These are phyloP conservation scores for Rhizophagus sp. DNA, from an alignment of 192 early-diverging fungal genomes.

Conservation along the genomic window DNA sequence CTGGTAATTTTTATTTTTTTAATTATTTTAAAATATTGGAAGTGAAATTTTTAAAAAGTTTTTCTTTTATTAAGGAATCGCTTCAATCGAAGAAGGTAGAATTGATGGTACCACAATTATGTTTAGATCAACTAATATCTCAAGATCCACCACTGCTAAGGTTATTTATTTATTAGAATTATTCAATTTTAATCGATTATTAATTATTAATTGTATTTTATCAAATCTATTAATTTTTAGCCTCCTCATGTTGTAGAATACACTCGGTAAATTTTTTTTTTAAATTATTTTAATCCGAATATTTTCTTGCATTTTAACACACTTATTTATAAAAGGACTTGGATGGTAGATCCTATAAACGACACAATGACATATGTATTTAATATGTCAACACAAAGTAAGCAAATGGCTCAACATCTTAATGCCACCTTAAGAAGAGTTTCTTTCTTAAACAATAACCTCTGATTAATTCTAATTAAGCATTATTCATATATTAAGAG, in stretches of 20 bases:
- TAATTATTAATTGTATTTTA: not conserved
- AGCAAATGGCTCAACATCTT: constrained; percentile 14
- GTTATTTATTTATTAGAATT: not conserved
- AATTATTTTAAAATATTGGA: not conserved
- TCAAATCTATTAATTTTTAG: not conserved
- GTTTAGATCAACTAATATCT: not conserved
- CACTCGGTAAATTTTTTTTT: not conserved
- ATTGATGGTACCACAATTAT: constrained; percentile 7
- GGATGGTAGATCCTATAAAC: not conserved
- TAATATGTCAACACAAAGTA: constrained; percentile 8
- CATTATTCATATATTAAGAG: not conserved
- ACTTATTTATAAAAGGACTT: not conserved
- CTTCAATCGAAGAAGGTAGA: constrained; percentile 15
- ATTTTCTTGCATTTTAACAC: not conserved
- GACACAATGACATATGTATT: constrained; percentile 7
- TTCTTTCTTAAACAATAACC: not conserved
- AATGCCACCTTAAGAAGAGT: constrained; percentile 4
- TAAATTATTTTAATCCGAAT: not conserved
- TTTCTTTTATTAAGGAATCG: constrained; percentile 7
- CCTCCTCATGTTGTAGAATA: constrained; percentile 17
- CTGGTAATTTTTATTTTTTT: not conserved
- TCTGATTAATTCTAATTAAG: not conserved
- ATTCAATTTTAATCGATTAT: not conserved
- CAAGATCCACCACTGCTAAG: not conserved
- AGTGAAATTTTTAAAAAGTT: not conserved